Evolutionary conservation across 768 basidiomycete species (phyloP), one percentile per base, ranked within the genome.

Genomic region (Artomyces pyxidatus): DNA sequence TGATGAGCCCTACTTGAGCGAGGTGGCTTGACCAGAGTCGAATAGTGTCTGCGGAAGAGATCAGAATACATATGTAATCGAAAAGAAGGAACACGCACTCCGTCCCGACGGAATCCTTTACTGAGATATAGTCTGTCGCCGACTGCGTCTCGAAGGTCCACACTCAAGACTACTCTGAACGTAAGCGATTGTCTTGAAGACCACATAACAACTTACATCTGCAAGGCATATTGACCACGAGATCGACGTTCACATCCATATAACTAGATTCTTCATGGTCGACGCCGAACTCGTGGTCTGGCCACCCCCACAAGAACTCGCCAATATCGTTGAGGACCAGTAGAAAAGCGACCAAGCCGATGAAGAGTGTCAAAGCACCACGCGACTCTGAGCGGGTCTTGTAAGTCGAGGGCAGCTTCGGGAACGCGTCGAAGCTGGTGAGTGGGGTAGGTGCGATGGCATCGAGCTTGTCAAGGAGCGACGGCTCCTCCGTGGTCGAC

Each of bases 281-380:
- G 45, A 99, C 84, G 55, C 80, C 83, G 66, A 97, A 99, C 61
- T 85, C 82, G 58, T 84, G 83, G 61, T 89, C 86, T 6, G 89
- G 85, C 79, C 92, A 94, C 38, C 95, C 95, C 78, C 88, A 98
- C 28, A 98, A 68, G 60, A 80, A 98, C 62, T 97, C 94, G 42
- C 82, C 83, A 37, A 94, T 66, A 60, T 98, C 94, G 58, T 95
- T 94, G 52, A 91, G 73, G 48, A 93, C 76, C 17, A 95, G 76
- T 22, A 92, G 57, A 45, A 88, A 66, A 10, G 86, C 80, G 39
- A 90, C 54, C 38, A 83, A 52, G 16, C 69, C 62, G 49, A 90
- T 76, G 52, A 85, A 74, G 57, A 90, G 53, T 16, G 89, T 92
- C 21, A 51, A 45, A 44, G 55, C 49, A 12, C 56, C 56, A 21